Percentiles rank a stretch among this genome's conserved stretches.
These are phyloP conservation scores for Saccharum hybrid DNA, from an alignment of 202 grass and related monocot species.

Conservation along the genomic window DNA sequence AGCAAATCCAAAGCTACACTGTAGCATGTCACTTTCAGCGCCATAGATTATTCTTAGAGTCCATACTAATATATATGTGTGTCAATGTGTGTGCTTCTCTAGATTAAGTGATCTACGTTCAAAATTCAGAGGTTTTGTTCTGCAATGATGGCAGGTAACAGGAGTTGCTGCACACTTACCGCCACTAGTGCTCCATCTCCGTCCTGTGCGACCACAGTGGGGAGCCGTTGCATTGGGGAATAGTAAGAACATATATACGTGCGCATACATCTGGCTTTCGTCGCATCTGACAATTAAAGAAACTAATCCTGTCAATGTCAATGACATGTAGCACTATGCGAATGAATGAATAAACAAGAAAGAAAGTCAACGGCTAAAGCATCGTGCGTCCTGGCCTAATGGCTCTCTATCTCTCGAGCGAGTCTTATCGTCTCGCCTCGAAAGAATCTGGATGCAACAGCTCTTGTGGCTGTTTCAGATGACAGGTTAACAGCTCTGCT, in stretches of 20 bases:
- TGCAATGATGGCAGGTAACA: slow-evolving; percentile 36
- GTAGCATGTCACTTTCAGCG: slow-evolving; percentile 25
- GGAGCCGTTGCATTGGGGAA: not conserved
- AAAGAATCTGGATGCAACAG: slow-evolving; percentile 5
- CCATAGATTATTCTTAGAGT: not conserved
- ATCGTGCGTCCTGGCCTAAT: not conserved
- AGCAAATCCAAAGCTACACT: slow-evolving; percentile 17
- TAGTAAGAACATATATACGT: not conserved
- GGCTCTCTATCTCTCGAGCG: not conserved
- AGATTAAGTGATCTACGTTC: slow-evolving; percentile 26
- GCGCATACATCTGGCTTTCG: slow-evolving; percentile 8
- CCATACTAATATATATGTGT: not conserved
- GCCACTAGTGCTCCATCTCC: not conserved
- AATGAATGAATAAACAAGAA: not conserved
- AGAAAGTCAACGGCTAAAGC: not conserved
- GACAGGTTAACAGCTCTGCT: not conserved
- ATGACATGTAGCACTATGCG: not conserved
- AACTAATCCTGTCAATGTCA: slow-evolving; percentile 26
- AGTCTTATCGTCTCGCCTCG: not conserved
- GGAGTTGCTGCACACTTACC: slow-evolving; percentile 27
- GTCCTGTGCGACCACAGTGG: not conserved
- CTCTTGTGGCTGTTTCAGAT: slow-evolving; percentile 14
- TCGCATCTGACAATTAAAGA: not conserved
- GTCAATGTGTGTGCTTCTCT: not conserved
- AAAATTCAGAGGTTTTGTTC: slow-evolving; percentile 13